Conservation (phyloP, 352 stramenopile genomes). For the Thalassiosira ordinaria region DNA sequence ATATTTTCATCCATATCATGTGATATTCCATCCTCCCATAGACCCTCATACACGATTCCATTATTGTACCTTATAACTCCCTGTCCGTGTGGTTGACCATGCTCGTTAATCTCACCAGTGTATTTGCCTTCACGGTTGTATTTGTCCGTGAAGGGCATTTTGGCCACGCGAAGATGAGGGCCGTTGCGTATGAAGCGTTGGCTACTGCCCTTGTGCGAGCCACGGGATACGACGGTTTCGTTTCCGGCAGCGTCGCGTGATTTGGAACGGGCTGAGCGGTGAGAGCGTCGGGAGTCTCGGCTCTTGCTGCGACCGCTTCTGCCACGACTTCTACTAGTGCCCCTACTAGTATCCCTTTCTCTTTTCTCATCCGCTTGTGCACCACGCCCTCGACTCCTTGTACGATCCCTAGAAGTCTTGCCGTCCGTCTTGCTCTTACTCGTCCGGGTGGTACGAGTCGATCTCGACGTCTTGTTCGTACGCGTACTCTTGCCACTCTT, state of each 20-base stretch:
- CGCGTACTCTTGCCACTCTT: constrained; percentile 19
- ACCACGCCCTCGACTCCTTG: too few species aligned
- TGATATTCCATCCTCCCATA: constrained; percentile 40
- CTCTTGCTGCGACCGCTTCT: too few species aligned
- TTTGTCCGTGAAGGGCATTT: constrained; percentile 58
- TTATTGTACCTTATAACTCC: constrained; percentile 43
- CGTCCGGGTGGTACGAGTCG: constrained; percentile 29
- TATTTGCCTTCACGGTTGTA: constrained; percentile 42
- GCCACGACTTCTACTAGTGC: too few species aligned
- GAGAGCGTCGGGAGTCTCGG: too few species aligned
- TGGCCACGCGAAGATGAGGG: constrained; percentile 27
- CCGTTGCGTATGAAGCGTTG: constrained; percentile 19
- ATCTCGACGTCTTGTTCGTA: constrained; percentile 30
- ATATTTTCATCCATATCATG: constrained; percentile 31
- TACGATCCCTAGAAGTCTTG: background rate
- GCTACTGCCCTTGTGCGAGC: background rate
- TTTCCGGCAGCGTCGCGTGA: too few species aligned
- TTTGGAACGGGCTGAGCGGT: too few species aligned
- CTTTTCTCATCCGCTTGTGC: too few species aligned
- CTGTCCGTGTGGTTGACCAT: constrained; percentile 37
- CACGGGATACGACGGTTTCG: constrained; percentile 1
- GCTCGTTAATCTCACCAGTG: constrained; percentile 54
- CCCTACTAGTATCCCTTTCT: too few species aligned
- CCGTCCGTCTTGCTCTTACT: background rate
- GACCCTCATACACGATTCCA: constrained; percentile 35